Percentiles rank a stretch among this genome's conserved stretches.
These are phyloP conservation scores for Eudorina sp. DNA, from an alignment of 139 green algal species.

Conservation along the genomic window DNA sequence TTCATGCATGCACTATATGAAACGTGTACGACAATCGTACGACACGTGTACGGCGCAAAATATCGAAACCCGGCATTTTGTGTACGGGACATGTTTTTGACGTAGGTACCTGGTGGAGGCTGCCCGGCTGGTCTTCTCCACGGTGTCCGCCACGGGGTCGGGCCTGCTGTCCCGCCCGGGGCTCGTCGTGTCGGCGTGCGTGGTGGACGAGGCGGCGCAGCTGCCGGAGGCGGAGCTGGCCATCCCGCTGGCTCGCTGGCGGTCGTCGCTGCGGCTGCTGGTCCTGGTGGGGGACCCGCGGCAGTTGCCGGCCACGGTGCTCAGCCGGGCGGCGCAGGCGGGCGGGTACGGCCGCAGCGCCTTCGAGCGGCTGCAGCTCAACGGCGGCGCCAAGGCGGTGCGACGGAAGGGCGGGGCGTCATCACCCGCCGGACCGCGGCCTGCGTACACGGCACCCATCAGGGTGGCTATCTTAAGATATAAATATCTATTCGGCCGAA, in stretches of 20 bases:
- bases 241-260: background rate
- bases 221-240: conserved; percentile 14
- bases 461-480: too few species aligned
- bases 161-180: background rate
- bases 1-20: too few species aligned
- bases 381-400: background rate
- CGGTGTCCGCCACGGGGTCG: conserved; percentile 1
- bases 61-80: too few species aligned
- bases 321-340: conserved; percentile 27
- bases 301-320: conserved; percentile 2
- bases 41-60: too few species aligned
- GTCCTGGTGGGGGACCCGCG: conserved; percentile 25
- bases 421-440: too few species aligned
- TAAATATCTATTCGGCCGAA: too few species aligned
- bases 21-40: too few species aligned
- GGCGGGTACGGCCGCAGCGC: conserved; percentile 64
- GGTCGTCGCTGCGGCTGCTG: background rate
- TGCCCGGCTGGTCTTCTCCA: conserved; percentile 13
- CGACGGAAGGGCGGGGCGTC: too few species aligned
- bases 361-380: conserved; percentile 71
- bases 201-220: conserved; percentile 34
- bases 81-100: too few species aligned
- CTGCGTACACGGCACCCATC: too few species aligned
- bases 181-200: background rate
- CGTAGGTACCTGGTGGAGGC: background rate